Conservation (phyloP, 2,329 filamentous ascomycete species). For the Daldinia sp. region DNA sequence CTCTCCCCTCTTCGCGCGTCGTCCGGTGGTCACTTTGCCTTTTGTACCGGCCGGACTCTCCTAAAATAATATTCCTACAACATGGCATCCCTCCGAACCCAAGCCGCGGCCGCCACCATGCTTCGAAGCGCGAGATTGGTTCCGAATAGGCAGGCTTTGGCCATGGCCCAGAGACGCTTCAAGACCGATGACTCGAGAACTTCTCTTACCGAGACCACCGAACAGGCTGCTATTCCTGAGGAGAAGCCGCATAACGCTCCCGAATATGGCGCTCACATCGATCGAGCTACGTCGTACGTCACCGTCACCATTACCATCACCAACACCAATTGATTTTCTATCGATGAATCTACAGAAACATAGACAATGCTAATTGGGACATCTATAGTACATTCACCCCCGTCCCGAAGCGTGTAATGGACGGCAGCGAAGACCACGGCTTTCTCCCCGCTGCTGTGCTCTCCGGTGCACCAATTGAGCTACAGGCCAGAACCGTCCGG, state of each 20-base stretch:
- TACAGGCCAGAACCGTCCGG: conserved; percentile 94
- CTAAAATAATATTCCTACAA: neutral
- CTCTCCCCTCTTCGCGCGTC: neutral
- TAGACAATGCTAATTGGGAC: conserved; percentile 15
- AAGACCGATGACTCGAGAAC: conserved; percentile 50
- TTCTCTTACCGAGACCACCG: conserved; percentile 50
- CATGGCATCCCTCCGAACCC: conserved; percentile 74
- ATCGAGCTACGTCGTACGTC: conserved; percentile 89
- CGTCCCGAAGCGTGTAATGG: conserved; percentile 86
- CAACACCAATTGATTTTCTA: neutral
- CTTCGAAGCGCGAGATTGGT: conserved; percentile 56
- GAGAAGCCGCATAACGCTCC: conserved; percentile 69
- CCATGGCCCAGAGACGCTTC: conserved; percentile 61
- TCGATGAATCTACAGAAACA: neutral
- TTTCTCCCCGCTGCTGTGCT: conserved; percentile 82
- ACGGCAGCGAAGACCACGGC: conserved; percentile 83
- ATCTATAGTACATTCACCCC: conserved; percentile 81
- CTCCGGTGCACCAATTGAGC: conserved; percentile 90
- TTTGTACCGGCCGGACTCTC: neutral
- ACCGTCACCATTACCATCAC: too few relatives aligned
- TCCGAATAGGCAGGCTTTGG: conserved; percentile 47
- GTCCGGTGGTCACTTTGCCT: neutral
- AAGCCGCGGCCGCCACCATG: conserved; percentile 58
- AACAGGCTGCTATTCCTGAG: conserved; percentile 46
- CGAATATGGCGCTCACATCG: conserved; percentile 81